phyloP scores from a whole-genome alignment of 768 basidiomycete genomes.

The Dacryopinax spathularia region DNA sequence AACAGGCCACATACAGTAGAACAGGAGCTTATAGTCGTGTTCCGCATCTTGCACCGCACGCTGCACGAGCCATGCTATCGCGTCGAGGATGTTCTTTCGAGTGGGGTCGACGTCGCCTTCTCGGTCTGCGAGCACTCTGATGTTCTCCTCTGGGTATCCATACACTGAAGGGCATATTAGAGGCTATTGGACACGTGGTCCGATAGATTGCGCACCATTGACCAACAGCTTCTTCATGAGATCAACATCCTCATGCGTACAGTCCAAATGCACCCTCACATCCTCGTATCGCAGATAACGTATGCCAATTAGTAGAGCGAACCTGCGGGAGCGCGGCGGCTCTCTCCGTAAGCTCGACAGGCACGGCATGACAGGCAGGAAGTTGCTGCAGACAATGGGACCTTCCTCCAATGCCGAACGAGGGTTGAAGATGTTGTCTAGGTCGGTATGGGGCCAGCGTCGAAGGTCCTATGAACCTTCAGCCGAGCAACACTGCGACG shows the following conservation, averaged over 20 bases:
- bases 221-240: background rate
- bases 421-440: too few relatives aligned
- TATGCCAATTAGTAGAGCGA: background rate
- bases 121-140: background rate
- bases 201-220: background rate
- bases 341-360: too few relatives aligned
- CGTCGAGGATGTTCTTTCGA: background rate
- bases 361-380: too few relatives aligned
- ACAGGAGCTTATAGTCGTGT: background rate
- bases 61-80: background rate
- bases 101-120: background rate
- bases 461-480: too few relatives aligned
- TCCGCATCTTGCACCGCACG: background rate
- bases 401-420: too few relatives aligned
- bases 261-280: background rate
- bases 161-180: background rate
- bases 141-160: background rate
- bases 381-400: too few relatives aligned
- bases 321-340: background rate
- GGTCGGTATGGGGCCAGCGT: too few relatives aligned
- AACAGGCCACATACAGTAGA: background rate
- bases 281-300: background rate
- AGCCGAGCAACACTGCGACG: too few relatives aligned
- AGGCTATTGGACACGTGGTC: too few relatives aligned
- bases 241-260: background rate